Conservation (phyloP, 345 rosid genomes). For the Angophora floribunda region DNA sequence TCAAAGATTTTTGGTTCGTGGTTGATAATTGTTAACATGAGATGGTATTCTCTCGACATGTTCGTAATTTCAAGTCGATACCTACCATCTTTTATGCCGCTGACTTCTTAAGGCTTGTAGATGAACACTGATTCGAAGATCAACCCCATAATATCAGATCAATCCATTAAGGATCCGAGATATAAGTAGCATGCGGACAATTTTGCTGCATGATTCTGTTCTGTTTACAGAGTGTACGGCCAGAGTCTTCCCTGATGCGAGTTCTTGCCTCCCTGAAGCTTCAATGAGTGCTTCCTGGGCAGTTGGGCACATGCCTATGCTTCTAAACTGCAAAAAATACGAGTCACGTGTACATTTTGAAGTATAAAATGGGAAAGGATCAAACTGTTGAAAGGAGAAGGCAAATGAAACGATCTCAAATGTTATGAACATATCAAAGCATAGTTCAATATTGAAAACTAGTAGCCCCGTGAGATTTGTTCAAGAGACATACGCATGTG, state of each 20-base stretch:
- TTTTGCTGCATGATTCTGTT: background rate
- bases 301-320: background rate
- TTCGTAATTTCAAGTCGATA: background rate
- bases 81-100: background rate
- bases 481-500: background rate
- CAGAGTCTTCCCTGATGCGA: background rate
- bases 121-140: background rate
- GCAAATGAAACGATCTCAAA: background rate
- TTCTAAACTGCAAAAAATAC: background rate
- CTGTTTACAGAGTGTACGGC: background rate
- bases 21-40: background rate
- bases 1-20: background rate
- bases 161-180: background rate
- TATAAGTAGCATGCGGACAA: background rate
- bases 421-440: background rate
- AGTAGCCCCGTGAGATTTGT: background rate
- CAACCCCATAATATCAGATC: background rate
- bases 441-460: background rate
- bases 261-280: background rate
- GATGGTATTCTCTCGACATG: background rate
- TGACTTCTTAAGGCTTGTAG: background rate
- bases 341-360: background rate
- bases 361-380: background rate
- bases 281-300: background rate
- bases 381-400: background rate